Base-by-base conservation (phyloP, 306 rosid genomes). In the Fragaria vesca region DNA sequence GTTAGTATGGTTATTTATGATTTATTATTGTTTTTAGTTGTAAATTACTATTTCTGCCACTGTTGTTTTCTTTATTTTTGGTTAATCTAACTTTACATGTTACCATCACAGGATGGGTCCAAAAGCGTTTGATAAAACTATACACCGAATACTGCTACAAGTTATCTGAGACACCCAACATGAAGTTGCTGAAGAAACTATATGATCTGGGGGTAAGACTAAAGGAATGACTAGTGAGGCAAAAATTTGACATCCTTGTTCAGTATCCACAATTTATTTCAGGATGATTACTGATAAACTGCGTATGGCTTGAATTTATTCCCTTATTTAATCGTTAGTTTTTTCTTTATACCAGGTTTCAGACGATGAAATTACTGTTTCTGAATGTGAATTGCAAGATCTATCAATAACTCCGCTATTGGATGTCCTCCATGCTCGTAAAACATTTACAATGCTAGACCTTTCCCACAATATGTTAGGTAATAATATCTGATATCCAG, bases 381-480 rank as follows among this genome's bases (percentile, higher is more conserved):
- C 93, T 78, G 97, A 91, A 43, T 90, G 98, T 78, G 97, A 88
- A 76, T 82, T 94, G 88, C 97, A 92, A 87, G 98, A 94, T 80
- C 66, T 94, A 73, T 92, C 98, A 43, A 82, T 94, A 68, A 88
- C 91, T 58, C 97, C 97, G 11, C 73, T 94, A 85, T 83, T 94
- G 82, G 89, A 92, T 73, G 97, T 97, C 24, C 80, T 94, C 76
- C 85, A 80, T 78, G 83, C 81, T 74, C 91, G 88, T 75, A 91
- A 85, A 81, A 85, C 90, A 76, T 94, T 92, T 86, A 81, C 93
- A 42, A 72, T 94, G 88, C 90, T 94, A 51, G 97, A 94, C 84
- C 89, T 94, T 80, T 94, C 98, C 79, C 97, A 94, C 89, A 94
- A 94, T 81, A 69, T 86, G 65, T 86, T 94, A 86, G 98, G 98